phyloP scores from a whole-genome alignment of 352 stramenopile species.

The Phytophthora quininea region DNA sequence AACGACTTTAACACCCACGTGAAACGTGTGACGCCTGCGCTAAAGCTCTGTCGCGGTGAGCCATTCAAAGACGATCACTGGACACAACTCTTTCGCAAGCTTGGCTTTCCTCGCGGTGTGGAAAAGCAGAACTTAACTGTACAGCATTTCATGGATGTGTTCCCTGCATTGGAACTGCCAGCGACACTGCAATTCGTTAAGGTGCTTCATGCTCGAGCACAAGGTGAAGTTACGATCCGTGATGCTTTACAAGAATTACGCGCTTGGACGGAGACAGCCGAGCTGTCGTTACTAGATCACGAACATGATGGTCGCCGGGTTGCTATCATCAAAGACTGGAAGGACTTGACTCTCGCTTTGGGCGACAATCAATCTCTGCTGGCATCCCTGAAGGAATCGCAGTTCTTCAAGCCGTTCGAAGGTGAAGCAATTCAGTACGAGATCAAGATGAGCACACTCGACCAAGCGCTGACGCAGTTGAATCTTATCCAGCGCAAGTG shows the following conservation, averaged over 20 bases:
- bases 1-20: slow-evolving; percentile 81
- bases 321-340: slow-evolving; percentile 96
- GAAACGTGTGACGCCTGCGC: slow-evolving; percentile 88
- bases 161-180: slow-evolving; percentile 80
- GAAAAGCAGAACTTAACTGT: slow-evolving; percentile 91
- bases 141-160: slow-evolving; percentile 88
- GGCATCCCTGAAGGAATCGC: slow-evolving; percentile 94
- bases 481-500: slow-evolving; percentile 96
- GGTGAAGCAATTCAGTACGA: slow-evolving; percentile 92
- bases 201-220: slow-evolving; percentile 87
- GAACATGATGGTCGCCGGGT: slow-evolving; percentile 82
- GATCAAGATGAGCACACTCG: slow-evolving; percentile 86
- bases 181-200: slow-evolving; percentile 94
- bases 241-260: slow-evolving; percentile 94
- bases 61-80: slow-evolving; percentile 97
- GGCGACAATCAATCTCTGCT: slow-evolving; percentile 96
- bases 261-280: slow-evolving; percentile 91
- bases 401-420: slow-evolving; percentile 96
- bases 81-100: slow-evolving; percentile 93
- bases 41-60: slow-evolving; percentile 95
- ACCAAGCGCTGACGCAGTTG: slow-evolving; percentile 82
- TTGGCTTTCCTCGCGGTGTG: slow-evolving; percentile 86
- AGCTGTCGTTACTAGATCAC: slow-evolving; percentile 89
- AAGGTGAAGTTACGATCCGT: slow-evolving; percentile 95
- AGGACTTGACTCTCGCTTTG: slow-evolving; percentile 93